These are phyloP conservation scores for Geotrichum aggregatum DNA, from an alignment of 1,139 yeast genomes.

Conservation along the genomic window DNA sequence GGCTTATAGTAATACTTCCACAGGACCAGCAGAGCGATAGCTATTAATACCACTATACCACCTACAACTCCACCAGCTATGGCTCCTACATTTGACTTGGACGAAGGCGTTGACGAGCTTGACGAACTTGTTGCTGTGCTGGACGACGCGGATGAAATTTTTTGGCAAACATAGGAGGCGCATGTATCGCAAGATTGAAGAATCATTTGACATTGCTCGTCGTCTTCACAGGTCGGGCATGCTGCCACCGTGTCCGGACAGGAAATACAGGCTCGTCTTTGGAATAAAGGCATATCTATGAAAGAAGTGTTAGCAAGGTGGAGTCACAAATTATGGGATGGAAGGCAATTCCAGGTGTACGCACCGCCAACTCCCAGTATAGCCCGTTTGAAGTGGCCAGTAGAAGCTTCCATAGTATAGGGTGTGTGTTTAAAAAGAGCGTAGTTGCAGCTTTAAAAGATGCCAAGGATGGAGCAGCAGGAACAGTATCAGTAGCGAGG, in stretches of 20 bases:
- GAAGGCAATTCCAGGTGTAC: too few relatives aligned
- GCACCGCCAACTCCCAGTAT: too few relatives aligned
- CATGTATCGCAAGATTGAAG: slow-evolving; percentile 36
- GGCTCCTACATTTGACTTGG: slow-evolving; percentile 32
- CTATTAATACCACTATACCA: slow-evolving; percentile 34
- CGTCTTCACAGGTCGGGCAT: slow-evolving; percentile 32
- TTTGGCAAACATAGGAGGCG: slow-evolving; percentile 29
- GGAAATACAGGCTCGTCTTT: slow-evolving; percentile 11
- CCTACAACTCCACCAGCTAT: slow-evolving; percentile 42
- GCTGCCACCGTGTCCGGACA: slow-evolving; percentile 25
- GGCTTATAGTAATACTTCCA: slow-evolving; percentile 34
- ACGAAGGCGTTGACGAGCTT: not conserved
- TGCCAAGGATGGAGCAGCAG: too few relatives aligned
- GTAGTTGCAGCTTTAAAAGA: too few relatives aligned
- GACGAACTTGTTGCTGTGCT: slow-evolving; percentile 4
- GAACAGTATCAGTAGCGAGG: too few relatives aligned
- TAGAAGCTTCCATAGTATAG: too few relatives aligned
- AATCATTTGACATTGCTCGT: slow-evolving; percentile 32
- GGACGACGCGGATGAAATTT: slow-evolving; percentile 15
- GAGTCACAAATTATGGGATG: too few relatives aligned
- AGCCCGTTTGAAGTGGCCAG: too few relatives aligned
- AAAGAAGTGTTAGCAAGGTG: not conserved
- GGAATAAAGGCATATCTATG: not conserved
- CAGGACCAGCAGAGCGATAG: slow-evolving; percentile 29
- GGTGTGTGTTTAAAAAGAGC: too few relatives aligned